Conservation (phyloP, 257 asterid species). For the Cruciata laevipes region DNA sequence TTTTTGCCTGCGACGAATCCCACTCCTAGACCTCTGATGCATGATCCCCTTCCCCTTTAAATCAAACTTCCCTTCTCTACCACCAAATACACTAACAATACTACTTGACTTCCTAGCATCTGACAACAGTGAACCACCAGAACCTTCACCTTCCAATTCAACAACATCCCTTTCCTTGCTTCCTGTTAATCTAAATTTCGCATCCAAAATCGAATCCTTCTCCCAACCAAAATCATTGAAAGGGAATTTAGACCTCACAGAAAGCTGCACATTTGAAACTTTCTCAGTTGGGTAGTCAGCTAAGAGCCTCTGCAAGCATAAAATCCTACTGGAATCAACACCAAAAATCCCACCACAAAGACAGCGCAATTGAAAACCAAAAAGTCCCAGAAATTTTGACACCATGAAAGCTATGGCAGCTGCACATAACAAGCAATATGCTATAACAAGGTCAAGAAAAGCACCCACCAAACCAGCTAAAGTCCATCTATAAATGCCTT, state of each 20-base stretch:
- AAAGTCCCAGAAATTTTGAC: constrained; percentile 54
- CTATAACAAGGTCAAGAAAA: constrained; percentile 77
- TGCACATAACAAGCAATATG: constrained; percentile 63
- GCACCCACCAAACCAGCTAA: constrained; percentile 66
- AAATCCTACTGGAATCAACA: constrained; percentile 23
- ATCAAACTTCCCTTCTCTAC: constrained; percentile 36
- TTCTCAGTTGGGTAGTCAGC: constrained; percentile 54
- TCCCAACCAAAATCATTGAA: constrained; percentile 34
- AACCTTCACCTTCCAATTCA: constrained; percentile 57
- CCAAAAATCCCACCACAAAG: constrained; percentile 59
- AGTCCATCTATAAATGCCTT: constrained; percentile 52
- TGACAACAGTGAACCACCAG: constrained; percentile 47
- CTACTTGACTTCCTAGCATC: constrained; percentile 33
- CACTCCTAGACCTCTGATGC: constrained; percentile 41
- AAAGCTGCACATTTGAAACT: constrained; percentile 48
- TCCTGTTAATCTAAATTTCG: constrained; percentile 22
- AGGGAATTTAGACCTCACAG: constrained; percentile 55
- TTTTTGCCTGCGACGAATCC: constrained; percentile 34
- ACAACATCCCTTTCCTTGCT: constrained; percentile 34
- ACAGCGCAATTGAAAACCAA: constrained; percentile 67
- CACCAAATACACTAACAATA: constrained; percentile 14
- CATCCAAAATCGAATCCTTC: constrained; percentile 12
- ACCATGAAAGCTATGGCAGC: constrained; percentile 56
- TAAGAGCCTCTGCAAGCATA: constrained; percentile 52
- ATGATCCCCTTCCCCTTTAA: constrained; percentile 55